Conservation (phyloP, 164 flowering plant genomes). For the Kalanchoe fedtschenkoi region DNA sequence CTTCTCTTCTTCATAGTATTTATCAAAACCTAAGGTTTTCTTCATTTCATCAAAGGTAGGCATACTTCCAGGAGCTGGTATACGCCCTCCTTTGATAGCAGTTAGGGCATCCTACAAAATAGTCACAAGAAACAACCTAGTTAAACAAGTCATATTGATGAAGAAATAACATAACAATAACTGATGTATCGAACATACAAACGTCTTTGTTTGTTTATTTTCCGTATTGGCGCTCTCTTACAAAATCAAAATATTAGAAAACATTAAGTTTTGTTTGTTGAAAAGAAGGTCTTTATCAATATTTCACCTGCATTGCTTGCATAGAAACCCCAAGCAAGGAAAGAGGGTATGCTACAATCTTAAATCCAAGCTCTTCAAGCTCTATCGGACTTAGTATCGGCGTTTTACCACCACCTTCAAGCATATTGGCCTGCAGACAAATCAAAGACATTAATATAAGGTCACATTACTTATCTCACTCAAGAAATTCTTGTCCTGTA, state of each 20-base stretch:
- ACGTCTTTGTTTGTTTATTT: background rate
- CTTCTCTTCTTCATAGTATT: slow-evolving; percentile 81
- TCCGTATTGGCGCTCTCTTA: background rate
- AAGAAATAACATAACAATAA: background rate
- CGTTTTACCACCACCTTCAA: slow-evolving; percentile 97
- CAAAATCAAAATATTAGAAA: background rate
- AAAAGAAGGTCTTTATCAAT: background rate
- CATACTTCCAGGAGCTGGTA: slow-evolving; percentile 90
- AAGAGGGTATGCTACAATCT: slow-evolving; percentile 78
- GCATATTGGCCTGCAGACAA: slow-evolving; percentile 79
- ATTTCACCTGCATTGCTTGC: slow-evolving; percentile 78
- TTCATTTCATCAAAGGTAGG: slow-evolving; percentile 86
- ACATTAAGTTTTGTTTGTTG: background rate
- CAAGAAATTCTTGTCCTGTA: no score
- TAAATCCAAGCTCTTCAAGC: slow-evolving; percentile 77
- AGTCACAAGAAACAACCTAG: background rate
- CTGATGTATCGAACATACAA: background rate
- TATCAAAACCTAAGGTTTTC: slow-evolving; percentile 73
- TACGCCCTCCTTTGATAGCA: slow-evolving; percentile 77
- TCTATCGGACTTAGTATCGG: slow-evolving; percentile 79
- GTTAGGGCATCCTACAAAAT: slow-evolving; percentile 70
- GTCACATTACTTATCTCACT: no score
- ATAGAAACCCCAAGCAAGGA: slow-evolving; percentile 90
- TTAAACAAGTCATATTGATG: background rate
- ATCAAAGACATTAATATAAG: slow-evolving; percentile 4